A percentile compares a stretch with the other conserved stretches of the same genome.
Evolutionary conservation across 2,329 filamentous ascomycete species (phyloP).

Genomic region (Davidsoniella australis): DNA sequence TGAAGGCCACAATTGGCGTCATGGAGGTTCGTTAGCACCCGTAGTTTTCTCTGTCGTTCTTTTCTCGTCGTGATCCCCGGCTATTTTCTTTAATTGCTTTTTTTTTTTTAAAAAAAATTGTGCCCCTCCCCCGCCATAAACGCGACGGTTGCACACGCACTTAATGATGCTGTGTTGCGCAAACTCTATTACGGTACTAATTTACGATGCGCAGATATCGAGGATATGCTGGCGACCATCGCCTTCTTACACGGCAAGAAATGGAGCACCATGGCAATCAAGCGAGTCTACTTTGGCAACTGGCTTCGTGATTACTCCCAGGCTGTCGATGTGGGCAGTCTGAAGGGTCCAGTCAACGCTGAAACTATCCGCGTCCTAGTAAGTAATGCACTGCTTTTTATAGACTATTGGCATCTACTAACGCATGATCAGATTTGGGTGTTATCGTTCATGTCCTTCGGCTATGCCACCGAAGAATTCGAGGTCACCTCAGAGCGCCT

Average conservation of each 20-base stretch:
- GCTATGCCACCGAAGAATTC: conserved; percentile 64
- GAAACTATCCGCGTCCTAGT: conserved; percentile 61
- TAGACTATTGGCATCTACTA: not conserved
- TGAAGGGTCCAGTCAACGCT: conserved; percentile 56
- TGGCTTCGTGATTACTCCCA: conserved; percentile 79
- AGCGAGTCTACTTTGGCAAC: conserved; percentile 70
- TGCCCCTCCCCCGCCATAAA: not conserved
- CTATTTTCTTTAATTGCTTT: too few species aligned
- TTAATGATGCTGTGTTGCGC: too few species aligned
- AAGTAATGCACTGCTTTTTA: conserved; percentile 12
- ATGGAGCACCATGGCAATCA: conserved; percentile 65
- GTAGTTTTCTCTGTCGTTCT: too few species aligned
- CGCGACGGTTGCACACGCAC: not conserved
- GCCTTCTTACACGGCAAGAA: conserved; percentile 67
- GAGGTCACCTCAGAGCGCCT: conserved; percentile 63
- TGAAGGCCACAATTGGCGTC: conserved; percentile 52
- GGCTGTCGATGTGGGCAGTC: conserved; percentile 61
- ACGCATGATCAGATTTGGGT: conserved; percentile 23
- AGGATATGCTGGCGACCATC: conserved; percentile 64
- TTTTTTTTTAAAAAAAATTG: too few species aligned
- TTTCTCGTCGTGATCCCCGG: not conserved
- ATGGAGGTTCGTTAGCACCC: conserved; percentile 33
- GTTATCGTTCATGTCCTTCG: conserved; percentile 51
- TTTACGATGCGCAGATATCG: conserved; percentile 38
- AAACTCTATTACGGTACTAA: not conserved